phyloP scores from a whole-genome alignment of 768 basidiomycete species.

The Tephrocybe sp. region DNA sequence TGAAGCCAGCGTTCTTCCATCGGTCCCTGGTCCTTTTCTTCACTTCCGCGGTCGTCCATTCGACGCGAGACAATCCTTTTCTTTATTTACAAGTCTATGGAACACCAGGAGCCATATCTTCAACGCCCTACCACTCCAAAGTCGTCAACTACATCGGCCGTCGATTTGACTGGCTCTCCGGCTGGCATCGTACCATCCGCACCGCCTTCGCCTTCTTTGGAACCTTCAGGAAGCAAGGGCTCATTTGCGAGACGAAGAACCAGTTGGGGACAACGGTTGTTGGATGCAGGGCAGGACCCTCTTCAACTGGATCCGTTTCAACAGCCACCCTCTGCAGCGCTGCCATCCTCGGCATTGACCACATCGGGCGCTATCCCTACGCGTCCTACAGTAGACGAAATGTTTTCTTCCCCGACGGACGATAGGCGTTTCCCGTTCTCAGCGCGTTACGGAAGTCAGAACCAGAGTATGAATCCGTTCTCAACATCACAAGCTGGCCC shows the following conservation, averaged over 20 bases:
- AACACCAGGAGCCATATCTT: slow-evolving; percentile 31
- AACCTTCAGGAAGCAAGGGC: slow-evolving; percentile 44
- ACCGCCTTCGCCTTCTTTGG: slow-evolving; percentile 58
- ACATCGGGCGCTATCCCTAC: slow-evolving; percentile 22
- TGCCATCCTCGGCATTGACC: slow-evolving; percentile 13
- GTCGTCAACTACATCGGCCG: slow-evolving; percentile 54
- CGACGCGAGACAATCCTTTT: slow-evolving; percentile 13
- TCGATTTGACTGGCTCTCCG: slow-evolving; percentile 51
- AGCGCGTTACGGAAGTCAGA: slow-evolving; percentile 33
- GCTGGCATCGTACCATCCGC: slow-evolving; percentile 41
- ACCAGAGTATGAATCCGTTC: slow-evolving; percentile 35
- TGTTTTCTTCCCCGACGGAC: slow-evolving; percentile 46
- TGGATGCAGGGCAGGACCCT: slow-evolving; percentile 48
- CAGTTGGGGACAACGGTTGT: slow-evolving; percentile 54
- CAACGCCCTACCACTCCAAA: slow-evolving; percentile 33
- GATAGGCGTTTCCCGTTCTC: slow-evolving; percentile 34
- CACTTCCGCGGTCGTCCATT: slow-evolving; percentile 9
- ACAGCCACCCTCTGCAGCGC: slow-evolving; percentile 23
- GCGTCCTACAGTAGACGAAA: slow-evolving; percentile 37
- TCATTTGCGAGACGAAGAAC: slow-evolving; percentile 50
- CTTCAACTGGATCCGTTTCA: slow-evolving; percentile 35
- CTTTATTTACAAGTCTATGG: slow-evolving; percentile 26
- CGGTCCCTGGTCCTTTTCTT: slow-evolving; percentile 7
- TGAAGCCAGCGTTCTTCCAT: no score
- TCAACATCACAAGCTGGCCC: slow-evolving; percentile 44